A percentile compares a stretch with the other conserved stretches of the same genome.
phyloP scores from a whole-genome alignment of 1,284 basidiomycete genomes.

The Apiotrichum brassicae region DNA sequence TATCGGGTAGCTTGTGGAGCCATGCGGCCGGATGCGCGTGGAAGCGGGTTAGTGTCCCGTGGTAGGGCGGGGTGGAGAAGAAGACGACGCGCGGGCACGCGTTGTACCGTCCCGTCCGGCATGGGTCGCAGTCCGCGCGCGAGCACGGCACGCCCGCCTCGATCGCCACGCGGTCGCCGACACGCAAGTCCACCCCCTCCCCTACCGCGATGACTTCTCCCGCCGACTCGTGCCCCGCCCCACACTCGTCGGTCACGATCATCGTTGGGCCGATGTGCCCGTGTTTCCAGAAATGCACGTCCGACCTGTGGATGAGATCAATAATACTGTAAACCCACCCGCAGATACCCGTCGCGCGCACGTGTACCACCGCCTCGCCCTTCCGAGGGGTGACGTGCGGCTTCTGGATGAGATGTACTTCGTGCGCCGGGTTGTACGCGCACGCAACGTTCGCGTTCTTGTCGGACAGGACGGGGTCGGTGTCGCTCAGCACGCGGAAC shows the following conservation, averaged over 20 bases:
- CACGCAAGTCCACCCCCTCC: constrained; percentile 44
- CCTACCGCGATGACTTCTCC: constrained; percentile 50
- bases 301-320: constrained; percentile 45
- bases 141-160: constrained; percentile 53
- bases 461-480: constrained; percentile 22
- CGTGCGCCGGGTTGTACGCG: constrained; percentile 45
- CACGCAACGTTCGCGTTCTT: constrained; percentile 40
- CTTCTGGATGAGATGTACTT: constrained; percentile 47
- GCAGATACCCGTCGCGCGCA: constrained; percentile 49
- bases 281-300: constrained; percentile 54
- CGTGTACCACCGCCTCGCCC: constrained; percentile 48
- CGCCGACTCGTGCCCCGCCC: constrained; percentile 48
- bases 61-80: constrained; percentile 51
- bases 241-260: constrained; percentile 46
- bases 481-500: constrained; percentile 31
- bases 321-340: no score
- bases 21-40: constrained; percentile 53
- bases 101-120: constrained; percentile 52
- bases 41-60: constrained; percentile 50
- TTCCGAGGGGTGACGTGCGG: constrained; percentile 37
- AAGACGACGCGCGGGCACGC: constrained; percentile 50
- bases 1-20: constrained; percentile 52
- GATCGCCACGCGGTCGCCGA: constrained; percentile 51
- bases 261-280: constrained; percentile 47
- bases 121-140: constrained; percentile 49